These are phyloP conservation scores for Nicotiana tomentosiformis DNA, from an alignment of 257 asterid genomes.

Conservation along the genomic window DNA sequence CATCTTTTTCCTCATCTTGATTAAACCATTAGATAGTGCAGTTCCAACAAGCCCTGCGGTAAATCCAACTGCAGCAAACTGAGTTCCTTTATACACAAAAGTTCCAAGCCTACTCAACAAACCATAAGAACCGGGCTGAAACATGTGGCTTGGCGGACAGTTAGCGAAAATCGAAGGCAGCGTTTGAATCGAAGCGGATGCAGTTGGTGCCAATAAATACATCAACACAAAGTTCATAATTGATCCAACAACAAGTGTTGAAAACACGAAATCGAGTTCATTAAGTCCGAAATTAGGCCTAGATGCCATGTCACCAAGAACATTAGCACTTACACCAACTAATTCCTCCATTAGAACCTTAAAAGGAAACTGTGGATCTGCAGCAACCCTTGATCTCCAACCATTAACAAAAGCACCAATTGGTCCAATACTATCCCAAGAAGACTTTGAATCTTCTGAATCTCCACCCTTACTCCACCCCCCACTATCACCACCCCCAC, in stretches of 20 bases:
- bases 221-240: conserved; percentile 74
- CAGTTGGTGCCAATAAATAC: conserved; percentile 81
- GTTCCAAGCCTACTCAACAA: conserved; percentile 63
- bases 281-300: conserved; percentile 90
- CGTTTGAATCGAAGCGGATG: conserved; percentile 35
- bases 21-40: conserved; percentile 70
- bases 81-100: conserved; percentile 63
- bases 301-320: conserved; percentile 86
- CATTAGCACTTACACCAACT: conserved; percentile 80
- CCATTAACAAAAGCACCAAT: conserved; percentile 64
- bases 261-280: conserved; percentile 88
- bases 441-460: conserved; percentile 38
- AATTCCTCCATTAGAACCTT: conserved; percentile 89
- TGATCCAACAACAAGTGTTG: conserved; percentile 81
- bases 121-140: conserved; percentile 64
- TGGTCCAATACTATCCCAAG: conserved; percentile 51
- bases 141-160: conserved; percentile 88
- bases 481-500: conserved; percentile 20
- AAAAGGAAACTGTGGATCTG: conserved; percentile 90
- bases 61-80: conserved; percentile 80
- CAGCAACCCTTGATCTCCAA: conserved; percentile 88
- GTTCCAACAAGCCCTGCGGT: conserved; percentile 90
- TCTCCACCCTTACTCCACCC: conserved; percentile 45
- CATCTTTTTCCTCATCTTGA: conserved; percentile 70
- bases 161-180: conserved; percentile 65